Percentiles rank a stretch among this genome's conserved stretches.
Conservation (phyloP, 1,284 basidiomycete genomes). For the Cerioporus squamosus region DNA sequence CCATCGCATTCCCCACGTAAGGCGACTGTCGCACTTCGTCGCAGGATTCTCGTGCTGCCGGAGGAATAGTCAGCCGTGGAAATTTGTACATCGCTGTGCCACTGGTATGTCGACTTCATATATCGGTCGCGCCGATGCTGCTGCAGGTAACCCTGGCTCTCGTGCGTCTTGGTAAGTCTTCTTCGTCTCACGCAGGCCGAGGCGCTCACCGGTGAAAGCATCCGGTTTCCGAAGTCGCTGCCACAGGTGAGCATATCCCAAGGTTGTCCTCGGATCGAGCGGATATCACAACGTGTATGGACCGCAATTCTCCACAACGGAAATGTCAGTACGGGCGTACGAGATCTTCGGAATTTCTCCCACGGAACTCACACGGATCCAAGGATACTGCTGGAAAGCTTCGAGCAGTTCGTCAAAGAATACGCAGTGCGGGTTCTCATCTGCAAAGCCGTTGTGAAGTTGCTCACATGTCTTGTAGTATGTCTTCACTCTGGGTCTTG, state of each 20-base stretch:
- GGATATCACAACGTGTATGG: neutral
- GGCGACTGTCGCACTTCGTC: neutral
- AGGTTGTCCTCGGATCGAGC: neutral
- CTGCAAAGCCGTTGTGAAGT: neutral
- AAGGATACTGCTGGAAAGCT: slow-evolving; percentile 31
- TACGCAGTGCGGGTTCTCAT: slow-evolving; percentile 13
- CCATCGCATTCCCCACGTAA: slow-evolving; percentile 16
- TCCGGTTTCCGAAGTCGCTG: neutral
- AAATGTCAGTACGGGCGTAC: slow-evolving; percentile 33
- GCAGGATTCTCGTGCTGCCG: neutral
- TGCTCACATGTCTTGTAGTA: slow-evolving; percentile 1
- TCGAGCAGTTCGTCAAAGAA: slow-evolving; percentile 30
- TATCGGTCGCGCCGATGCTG: neutral
- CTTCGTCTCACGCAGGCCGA: neutral
- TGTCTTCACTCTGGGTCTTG: slow-evolving; percentile 16
- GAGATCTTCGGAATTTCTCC: neutral
- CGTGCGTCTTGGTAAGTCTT: slow-evolving; percentile 7
- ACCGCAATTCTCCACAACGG: slow-evolving; percentile 35
- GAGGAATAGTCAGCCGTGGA: slow-evolving; percentile 8
- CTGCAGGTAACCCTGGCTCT: slow-evolving; percentile 3
- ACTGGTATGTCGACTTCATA: slow-evolving; percentile 1
- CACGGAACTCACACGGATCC: neutral
- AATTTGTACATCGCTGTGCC: slow-evolving; percentile 19
- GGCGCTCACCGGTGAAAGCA: neutral
- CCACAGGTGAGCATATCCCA: neutral